Percentiles rank a stretch among this genome's conserved stretches.
phyloP scores from a whole-genome alignment of 352 stramenopile genomes.

The Pythium folliculosum region DNA sequence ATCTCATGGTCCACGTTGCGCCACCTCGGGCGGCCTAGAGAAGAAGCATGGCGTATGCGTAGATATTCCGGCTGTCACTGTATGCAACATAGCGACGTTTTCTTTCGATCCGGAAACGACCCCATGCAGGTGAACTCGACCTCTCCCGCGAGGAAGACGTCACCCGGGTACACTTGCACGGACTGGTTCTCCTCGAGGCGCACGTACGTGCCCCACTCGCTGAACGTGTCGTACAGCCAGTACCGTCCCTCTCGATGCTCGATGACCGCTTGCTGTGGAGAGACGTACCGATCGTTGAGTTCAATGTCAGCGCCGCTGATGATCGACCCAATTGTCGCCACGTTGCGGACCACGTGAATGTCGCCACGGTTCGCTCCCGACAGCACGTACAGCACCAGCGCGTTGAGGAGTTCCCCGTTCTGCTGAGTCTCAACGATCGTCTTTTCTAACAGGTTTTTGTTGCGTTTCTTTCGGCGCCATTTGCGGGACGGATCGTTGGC shows the following conservation, averaged over 20 bases:
- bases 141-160: constrained; percentile 70
- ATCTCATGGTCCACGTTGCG: constrained; percentile 49
- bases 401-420: constrained; percentile 49
- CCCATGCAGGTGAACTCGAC: constrained; percentile 78
- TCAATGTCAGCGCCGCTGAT: constrained; percentile 67
- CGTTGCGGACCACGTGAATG: constrained; percentile 74
- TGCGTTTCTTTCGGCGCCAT: constrained; percentile 79
- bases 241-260: constrained; percentile 71
- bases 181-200: constrained; percentile 69
- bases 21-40: constrained; percentile 20
- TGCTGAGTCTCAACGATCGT: constrained; percentile 56
- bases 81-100: constrained; percentile 56
- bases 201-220: constrained; percentile 75
- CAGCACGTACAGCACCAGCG: constrained; percentile 80
- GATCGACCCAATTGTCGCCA: constrained; percentile 53
- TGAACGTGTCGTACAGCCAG: constrained; percentile 73
- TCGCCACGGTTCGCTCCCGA: constrained; percentile 72
- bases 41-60: too few species aligned
- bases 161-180: constrained; percentile 62
- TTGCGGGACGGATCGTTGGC: constrained; percentile 41
- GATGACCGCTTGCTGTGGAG: constrained; percentile 58
- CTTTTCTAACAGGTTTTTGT: constrained; percentile 66
- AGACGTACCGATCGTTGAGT: constrained; percentile 71
- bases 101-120: constrained; percentile 61
- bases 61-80: constrained; percentile 16